Percentiles rank a stretch among this genome's conserved stretches.
Conservation (phyloP, 495 filamentous ascomycete species). For the Melanomma pulvis-pyrius region DNA sequence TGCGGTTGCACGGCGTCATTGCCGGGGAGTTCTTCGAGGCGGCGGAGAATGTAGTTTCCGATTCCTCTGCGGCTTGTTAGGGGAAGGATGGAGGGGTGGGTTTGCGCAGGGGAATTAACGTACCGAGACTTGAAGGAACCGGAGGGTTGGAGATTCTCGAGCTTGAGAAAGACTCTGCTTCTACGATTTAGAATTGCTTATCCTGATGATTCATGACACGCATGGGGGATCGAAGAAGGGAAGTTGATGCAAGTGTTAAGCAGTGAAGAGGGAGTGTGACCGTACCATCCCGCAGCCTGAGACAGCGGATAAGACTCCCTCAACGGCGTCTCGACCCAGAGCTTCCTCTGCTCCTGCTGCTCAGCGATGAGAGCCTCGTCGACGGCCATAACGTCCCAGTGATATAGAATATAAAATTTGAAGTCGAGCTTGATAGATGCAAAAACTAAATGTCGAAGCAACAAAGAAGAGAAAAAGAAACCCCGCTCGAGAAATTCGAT, state of each 20-base stretch:
- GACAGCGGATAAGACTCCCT: constrained; percentile 70
- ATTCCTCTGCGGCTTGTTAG: constrained; percentile 60
- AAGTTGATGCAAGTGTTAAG: not conserved
- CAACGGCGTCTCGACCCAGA: constrained; percentile 75
- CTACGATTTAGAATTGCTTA: constrained; percentile 42
- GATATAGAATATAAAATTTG: not conserved
- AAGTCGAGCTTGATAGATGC: not conserved
- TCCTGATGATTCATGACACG: constrained; percentile 1
- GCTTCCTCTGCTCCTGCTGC: constrained; percentile 43
- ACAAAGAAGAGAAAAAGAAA: not conserved
- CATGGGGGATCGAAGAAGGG: not conserved
- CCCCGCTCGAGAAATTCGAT: not conserved
- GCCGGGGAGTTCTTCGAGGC: constrained; percentile 46
- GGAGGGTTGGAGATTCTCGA: constrained; percentile 89
- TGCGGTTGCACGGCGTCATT: constrained; percentile 54
- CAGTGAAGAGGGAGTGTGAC: not conserved
- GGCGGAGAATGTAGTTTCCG: constrained; percentile 73
- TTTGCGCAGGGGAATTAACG: too few species aligned
- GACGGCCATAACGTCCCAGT: not conserved
- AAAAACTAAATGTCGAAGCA: not conserved
- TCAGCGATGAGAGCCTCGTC: not conserved
- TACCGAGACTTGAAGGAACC: constrained; percentile 93
- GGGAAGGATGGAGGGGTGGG: not conserved
- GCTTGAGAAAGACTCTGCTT: constrained; percentile 77
- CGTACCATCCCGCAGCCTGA: constrained; percentile 71